Conservation (phyloP, 257 asterid species). For the Gentiana dahurica region DNA sequence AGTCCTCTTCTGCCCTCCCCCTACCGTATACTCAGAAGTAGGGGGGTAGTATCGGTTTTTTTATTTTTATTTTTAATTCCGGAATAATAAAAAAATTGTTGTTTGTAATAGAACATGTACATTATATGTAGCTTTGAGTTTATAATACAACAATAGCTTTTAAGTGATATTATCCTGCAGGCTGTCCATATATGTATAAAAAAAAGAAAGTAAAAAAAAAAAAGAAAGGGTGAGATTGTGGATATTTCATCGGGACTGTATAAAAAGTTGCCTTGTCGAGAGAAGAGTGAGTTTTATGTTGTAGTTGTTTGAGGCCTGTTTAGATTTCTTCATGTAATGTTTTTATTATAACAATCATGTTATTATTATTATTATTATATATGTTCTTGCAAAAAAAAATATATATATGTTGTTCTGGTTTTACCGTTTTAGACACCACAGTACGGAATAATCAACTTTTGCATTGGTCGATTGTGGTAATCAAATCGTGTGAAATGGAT, state of each 20-base stretch:
- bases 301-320: conserved; percentile 22
- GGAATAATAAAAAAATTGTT: conserved; percentile 33
- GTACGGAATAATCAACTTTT: too few species aligned
- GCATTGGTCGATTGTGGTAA: too few species aligned
- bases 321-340: conserved; percentile 10
- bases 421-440: too few species aligned
- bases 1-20: conserved; percentile 4
- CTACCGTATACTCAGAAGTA: conserved; percentile 10
- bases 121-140: conserved; percentile 31
- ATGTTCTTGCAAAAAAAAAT: too few species aligned
- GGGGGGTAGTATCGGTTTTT: neutral
- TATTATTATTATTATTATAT: too few species aligned
- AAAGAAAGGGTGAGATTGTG: conserved; percentile 19
- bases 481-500: too few species aligned
- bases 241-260: conserved; percentile 18
- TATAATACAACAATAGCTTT: conserved; percentile 27
- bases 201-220: conserved; percentile 15
- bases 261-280: conserved; percentile 25
- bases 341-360: too few species aligned
- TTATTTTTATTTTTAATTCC: too few species aligned
- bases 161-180: conserved; percentile 18
- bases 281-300: conserved; percentile 22
- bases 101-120: conserved; percentile 37
- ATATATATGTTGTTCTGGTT: too few species aligned
- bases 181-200: conserved; percentile 22